Base-by-base conservation (phyloP, 768 basidiomycete genomes). In the Podaxis sp. region DNA sequence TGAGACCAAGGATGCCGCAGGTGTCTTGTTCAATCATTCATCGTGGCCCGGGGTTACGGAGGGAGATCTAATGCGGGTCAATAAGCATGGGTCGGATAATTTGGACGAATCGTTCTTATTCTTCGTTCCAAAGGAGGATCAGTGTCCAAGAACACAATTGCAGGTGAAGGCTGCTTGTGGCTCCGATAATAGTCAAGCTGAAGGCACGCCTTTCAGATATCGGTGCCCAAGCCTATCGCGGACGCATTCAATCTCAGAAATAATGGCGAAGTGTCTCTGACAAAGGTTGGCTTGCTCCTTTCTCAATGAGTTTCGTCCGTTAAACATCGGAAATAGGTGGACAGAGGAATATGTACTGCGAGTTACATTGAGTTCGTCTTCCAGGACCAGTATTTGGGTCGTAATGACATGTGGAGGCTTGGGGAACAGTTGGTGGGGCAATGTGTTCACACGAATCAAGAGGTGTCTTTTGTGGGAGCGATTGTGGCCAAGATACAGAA, bases 361-460 rank as follows among this genome's bases (percentile, higher is more conserved):
- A 88, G 91, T 64, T 27, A 27, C 70, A 82, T 98, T 55, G 96
- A 98, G 69, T 83, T 98, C 61, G 87, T 87, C 51, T 98, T 98
- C 70, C 91, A 93, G 65, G 95, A 97, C 71, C 94, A 96, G 70
- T 98, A 98, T 72, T 81, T 98, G 15, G 96, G 96, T 15, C 86
- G 97, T 51, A 94, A 91, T 64, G 97, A 98, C 67, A 96, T 97
- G 94, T 98, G 96, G 94, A 81, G 94, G 53, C 80, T 98, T 7
- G 88, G 87, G n/a, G 87, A 90, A 71, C 82, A 88, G 55, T 80
- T 98, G 15, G 87, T 88, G 27, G 89, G 87, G 8, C 87, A 88
- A 67, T 95, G 93, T 69, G 78, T 97, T 22, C 90, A 94, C 70
- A 82, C 85, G 1, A 87, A 90, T 62, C 92, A 98, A 73, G 92